These are phyloP conservation scores for Rhododendron mucronatum DNA, from an alignment of 148 eudicot genomes.

Conservation along the genomic window DNA sequence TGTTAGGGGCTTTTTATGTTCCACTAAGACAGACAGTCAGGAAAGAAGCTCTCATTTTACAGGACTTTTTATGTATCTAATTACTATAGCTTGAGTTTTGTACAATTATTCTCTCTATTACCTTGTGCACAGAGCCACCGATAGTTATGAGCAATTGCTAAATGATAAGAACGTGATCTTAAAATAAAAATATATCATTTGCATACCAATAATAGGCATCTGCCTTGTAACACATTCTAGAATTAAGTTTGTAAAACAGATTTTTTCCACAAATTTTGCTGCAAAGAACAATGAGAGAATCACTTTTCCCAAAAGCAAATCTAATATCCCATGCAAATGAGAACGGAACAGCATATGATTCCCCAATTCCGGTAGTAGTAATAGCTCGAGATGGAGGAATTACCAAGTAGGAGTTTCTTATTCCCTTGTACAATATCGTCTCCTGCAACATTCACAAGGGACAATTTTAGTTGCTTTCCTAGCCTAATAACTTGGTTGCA, in stretches of 20 bases:
- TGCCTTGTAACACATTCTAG: too few species aligned
- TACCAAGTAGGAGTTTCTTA: slow-evolving; percentile 84
- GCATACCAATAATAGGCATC: too few species aligned
- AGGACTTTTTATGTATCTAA: too few species aligned
- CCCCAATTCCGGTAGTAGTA: background rate
- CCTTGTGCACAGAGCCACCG: background rate
- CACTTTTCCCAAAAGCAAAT: too few species aligned
- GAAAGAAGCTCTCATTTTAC: background rate
- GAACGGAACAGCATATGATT: background rate
- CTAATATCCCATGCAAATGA: too few species aligned
- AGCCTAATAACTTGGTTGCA: slow-evolving; percentile 84
- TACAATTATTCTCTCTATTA: too few species aligned
- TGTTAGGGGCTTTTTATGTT: background rate
- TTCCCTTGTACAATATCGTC: slow-evolving; percentile 90
- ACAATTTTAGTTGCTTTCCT: slow-evolving; percentile 65
- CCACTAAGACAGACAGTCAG: background rate
- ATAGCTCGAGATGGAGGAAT: slow-evolving; percentile 4
- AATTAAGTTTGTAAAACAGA: too few species aligned
- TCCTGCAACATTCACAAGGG: slow-evolving; percentile 84
- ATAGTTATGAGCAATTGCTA: background rate
- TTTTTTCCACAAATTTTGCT: too few species aligned
- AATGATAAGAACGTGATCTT: too few species aligned
- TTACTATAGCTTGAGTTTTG: too few species aligned
- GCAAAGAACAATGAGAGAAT: too few species aligned
- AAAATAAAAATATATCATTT: too few species aligned